Evolutionary conservation across 2,329 filamentous ascomycete species (phyloP).

Genomic region (Bipolaris zeicola): DNA sequence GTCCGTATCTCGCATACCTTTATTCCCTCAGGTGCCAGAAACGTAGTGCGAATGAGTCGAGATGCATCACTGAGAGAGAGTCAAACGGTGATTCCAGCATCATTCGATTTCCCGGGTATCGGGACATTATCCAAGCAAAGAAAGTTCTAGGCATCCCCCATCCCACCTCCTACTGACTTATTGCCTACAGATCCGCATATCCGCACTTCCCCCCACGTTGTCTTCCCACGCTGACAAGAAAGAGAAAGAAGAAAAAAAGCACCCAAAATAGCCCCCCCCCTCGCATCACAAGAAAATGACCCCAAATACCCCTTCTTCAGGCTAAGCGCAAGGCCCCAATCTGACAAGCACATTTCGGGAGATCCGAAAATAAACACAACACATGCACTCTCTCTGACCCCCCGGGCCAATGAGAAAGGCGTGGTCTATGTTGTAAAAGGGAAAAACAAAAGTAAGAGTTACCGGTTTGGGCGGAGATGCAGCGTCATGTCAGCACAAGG

Average conservation of each 20-base stretch:
- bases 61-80: too few relatives aligned
- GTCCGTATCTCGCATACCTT: too few relatives aligned
- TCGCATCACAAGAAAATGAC: neutral
- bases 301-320: slow-evolving; percentile 10
- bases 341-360: neutral
- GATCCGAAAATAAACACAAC: slow-evolving; percentile 12
- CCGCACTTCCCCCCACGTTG: too few relatives aligned
- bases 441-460: slow-evolving; percentile 2
- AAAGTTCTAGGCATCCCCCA: too few relatives aligned
- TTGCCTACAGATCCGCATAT: neutral
- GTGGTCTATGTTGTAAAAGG: neutral
- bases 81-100: too few relatives aligned
- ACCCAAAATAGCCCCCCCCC: slow-evolving; percentile 21
- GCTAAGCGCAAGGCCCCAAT: neutral
- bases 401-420: neutral
- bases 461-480: slow-evolving; percentile 6
- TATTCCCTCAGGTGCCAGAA: too few relatives aligned
- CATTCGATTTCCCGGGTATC: too few relatives aligned
- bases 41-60: too few relatives aligned
- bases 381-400: too few relatives aligned
- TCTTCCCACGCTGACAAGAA: too few relatives aligned
- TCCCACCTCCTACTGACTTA: neutral
- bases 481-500: slow-evolving; percentile 2
- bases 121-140: too few relatives aligned
- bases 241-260: neutral